Conservation (phyloP, 2,329 filamentous ascomycete species). For the Venturia pyrina region DNA sequence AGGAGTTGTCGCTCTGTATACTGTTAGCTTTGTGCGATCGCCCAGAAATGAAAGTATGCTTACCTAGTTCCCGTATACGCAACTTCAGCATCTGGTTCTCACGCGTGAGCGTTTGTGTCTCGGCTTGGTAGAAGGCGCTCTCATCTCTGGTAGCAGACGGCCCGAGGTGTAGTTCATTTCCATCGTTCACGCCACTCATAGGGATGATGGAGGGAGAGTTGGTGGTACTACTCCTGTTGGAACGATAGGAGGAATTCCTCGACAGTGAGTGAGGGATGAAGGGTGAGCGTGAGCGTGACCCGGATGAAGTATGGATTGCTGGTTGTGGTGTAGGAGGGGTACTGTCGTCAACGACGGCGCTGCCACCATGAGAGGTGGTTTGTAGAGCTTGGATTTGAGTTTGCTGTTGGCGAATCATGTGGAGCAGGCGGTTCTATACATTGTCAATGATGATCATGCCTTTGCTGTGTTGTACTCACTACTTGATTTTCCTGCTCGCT, state of each 20-base stretch:
- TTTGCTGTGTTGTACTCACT: constrained; percentile 32
- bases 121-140: constrained; percentile 69
- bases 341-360: constrained; percentile 42
- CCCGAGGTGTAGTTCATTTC: constrained; percentile 52
- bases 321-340: constrained; percentile 34
- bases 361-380: constrained; percentile 26
- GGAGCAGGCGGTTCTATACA: constrained; percentile 59
- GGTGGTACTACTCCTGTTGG: constrained; percentile 28
- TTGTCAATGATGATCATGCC: constrained; percentile 5
- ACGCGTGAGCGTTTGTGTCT: constrained; percentile 65
- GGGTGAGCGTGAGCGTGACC: constrained; percentile 27
- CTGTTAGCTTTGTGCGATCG: not conserved
- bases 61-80: constrained; percentile 58
- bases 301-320: constrained; percentile 37
- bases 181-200: constrained; percentile 47
- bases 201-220: constrained; percentile 41
- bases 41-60: not conserved
- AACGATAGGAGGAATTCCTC: constrained; percentile 33
- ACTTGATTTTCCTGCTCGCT: constrained; percentile 72
- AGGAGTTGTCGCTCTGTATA: constrained; percentile 6
- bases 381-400: constrained; percentile 54
- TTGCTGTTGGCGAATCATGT: constrained; percentile 68
- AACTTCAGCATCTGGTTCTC: constrained; percentile 77
- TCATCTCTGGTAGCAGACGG: constrained; percentile 51
- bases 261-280: constrained; percentile 25